These are phyloP conservation scores for Piloderma croceum DNA, from an alignment of 768 basidiomycete genomes.

Conservation along the genomic window DNA sequence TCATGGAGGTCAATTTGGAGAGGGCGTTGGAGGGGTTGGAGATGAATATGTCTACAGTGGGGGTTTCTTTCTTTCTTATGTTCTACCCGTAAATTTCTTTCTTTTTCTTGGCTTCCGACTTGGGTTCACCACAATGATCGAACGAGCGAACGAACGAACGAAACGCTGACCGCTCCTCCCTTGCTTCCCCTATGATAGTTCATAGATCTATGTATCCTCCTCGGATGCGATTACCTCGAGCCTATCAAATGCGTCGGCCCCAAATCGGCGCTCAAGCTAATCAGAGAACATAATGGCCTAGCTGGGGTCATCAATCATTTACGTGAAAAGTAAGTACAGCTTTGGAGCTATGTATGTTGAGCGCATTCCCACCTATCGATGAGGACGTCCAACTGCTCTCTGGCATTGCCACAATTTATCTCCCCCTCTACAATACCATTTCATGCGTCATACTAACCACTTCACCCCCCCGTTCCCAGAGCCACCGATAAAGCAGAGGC, in stretches of 20 bases:
- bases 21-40: constrained; percentile 81
- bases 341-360: neutral
- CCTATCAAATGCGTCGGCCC: constrained; percentile 96
- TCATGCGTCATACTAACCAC: too few species aligned
- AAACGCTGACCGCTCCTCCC: neutral
- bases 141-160: too few species aligned
- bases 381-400: too few species aligned
- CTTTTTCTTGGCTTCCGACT: too few species aligned
- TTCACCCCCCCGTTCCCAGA: too few species aligned
- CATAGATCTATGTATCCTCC: constrained; percentile 90
- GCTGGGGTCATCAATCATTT: constrained; percentile 71
- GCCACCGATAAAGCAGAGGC: constrained; percentile 26
- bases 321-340: constrained; percentile 61
- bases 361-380: neutral
- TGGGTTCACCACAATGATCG: neutral
- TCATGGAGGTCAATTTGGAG: constrained; percentile 83
- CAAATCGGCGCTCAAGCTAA: constrained; percentile 88
- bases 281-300: constrained; percentile 75
- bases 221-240: constrained; percentile 98
- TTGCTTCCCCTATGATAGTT: too few species aligned
- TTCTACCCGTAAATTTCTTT: too few species aligned
- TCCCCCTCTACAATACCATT: too few species aligned
- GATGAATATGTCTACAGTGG: constrained; percentile 87
- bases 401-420: too few species aligned
- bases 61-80: constrained; percentile 4